Percentiles rank a stretch among this genome's conserved stretches.
phyloP scores from a whole-genome alignment of 768 basidiomycete species.

The Tylopilus sp. region DNA sequence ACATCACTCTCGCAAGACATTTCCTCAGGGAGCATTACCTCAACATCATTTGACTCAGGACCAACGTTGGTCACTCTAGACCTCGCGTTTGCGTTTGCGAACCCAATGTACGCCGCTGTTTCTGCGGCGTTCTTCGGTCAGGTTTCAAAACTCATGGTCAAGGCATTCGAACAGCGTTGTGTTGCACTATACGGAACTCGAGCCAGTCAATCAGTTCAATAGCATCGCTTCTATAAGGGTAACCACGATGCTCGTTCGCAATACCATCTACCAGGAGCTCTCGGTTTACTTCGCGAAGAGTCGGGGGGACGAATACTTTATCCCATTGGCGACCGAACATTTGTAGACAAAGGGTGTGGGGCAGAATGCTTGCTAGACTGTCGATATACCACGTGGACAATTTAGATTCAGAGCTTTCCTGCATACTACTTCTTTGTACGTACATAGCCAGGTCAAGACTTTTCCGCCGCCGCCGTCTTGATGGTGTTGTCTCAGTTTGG shows the following conservation, averaged over 20 bases:
- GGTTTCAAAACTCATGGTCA: constrained; percentile 84
- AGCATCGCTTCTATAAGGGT: neutral
- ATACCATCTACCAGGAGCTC: neutral
- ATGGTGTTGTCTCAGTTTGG: no score
- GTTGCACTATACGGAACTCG: constrained; percentile 61
- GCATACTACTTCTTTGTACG: no score
- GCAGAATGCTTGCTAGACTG: no score
- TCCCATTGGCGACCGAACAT: no score
- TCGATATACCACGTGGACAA: no score
- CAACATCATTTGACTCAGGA: constrained; percentile 24
- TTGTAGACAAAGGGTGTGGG: no score
- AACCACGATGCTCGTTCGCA: neutral
- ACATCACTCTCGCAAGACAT: constrained; percentile 7
- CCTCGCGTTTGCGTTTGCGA: constrained; percentile 82
- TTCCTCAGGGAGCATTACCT: neutral
- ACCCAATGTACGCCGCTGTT: constrained; percentile 80
- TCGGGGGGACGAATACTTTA: neutral
- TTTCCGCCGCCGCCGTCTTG: no score
- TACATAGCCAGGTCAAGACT: no score
- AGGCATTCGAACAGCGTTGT: constrained; percentile 89
- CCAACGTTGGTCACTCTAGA: constrained; percentile 85
- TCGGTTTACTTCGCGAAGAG: neutral
- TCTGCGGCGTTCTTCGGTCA: constrained; percentile 83
- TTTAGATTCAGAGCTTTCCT: no score
- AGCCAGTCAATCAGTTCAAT: constrained; percentile 9